A percentile compares a stretch with the other conserved stretches of the same genome.
These are phyloP conservation scores for Cyberlindnera lachancei DNA, from an alignment of 805 yeast genomes.

Conservation along the genomic window DNA sequence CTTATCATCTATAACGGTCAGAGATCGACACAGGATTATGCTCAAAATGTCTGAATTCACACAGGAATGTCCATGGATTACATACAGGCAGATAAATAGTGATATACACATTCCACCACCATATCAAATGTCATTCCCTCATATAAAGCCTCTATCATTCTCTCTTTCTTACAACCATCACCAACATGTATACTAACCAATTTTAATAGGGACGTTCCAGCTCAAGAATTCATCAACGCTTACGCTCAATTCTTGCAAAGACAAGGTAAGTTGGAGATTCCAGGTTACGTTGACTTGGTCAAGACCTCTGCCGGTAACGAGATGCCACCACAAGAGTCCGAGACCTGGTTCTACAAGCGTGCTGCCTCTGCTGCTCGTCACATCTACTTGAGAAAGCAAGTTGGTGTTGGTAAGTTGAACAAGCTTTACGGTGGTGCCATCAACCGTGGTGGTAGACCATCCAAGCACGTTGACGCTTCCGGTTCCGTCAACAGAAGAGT, in stretches of 20 bases:
- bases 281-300: constrained; percentile 99
- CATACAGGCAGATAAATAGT: too few relatives aligned
- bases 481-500: constrained; percentile 99
- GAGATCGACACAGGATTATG: too few relatives aligned
- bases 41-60: too few relatives aligned
- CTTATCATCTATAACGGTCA: too few relatives aligned
- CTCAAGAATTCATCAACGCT: constrained; percentile 99
- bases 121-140: too few relatives aligned
- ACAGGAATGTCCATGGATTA: too few relatives aligned
- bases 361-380: constrained; percentile 99
- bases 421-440: constrained; percentile 98
- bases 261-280: constrained; percentile 99
- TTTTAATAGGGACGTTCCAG: constrained; percentile 95
- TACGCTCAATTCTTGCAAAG: constrained; percentile 99
- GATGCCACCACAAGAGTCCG: constrained; percentile 99
- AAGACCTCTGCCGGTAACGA: constrained; percentile 99
- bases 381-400: constrained; percentile 98
- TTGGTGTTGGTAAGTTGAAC: constrained; percentile 99
- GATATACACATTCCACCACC: too few relatives aligned
- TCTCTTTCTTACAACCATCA: too few relatives aligned
- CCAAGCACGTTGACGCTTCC: constrained; percentile 97
- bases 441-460: constrained; percentile 99
- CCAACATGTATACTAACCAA: constrained; percentile 17
- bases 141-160: too few relatives aligned
- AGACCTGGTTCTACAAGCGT: constrained; percentile 99